Evolutionary conservation across 176 grass and related monocot genomes (phyloP), one percentile per base, ranked within the genome.

Genomic region (Tuctoria greenei): DNA sequence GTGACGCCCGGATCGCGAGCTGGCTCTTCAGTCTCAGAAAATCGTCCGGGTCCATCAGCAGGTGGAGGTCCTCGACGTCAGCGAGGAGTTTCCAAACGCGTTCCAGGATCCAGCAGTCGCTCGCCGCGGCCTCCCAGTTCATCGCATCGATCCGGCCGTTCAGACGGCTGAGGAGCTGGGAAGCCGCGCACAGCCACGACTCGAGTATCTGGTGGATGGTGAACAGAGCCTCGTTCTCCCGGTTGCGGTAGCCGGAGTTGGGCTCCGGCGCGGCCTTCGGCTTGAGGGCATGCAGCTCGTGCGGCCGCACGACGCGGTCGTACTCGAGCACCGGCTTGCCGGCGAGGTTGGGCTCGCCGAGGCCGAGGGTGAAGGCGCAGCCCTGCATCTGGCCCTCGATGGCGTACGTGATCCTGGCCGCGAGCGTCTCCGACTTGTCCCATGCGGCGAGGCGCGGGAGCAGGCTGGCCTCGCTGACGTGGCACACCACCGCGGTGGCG

Each of bases 311-410:
- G n/a, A 97, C 43, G 34, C 86, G 86, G 83, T 97, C 95, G 82
- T 97, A 97, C 80, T 97, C 84, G 21, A 97, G 84, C 6, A 88
- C 68, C 0, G 95, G 95, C 68, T 97, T 97, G 9, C 91, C 83
- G 57, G 86, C 84, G 74, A 97, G 95, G 86, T 97, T 97, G 75
- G 95, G 91, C 72, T 97, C 95, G 31, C 95, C 91, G 45, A 97
- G 88, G 15, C 95, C 95, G 24, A 97, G 83, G 17, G 91, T 88
- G 84, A 92, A 97, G 31, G 76, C 71, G 76, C 95, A 93, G 18
- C 88, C 67, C 66, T 85, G 90, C 95, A 97, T 93, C 74, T 90
- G 91, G 72, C 72, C 54, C 86, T 97, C 95, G 60, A 97, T 73
- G 77, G 90, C 81, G 86, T 76, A 92, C 65, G 39, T 67, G 81